Conservation (phyloP, 208 protist genomes). For the Naegleria lovaniensis region DNA sequence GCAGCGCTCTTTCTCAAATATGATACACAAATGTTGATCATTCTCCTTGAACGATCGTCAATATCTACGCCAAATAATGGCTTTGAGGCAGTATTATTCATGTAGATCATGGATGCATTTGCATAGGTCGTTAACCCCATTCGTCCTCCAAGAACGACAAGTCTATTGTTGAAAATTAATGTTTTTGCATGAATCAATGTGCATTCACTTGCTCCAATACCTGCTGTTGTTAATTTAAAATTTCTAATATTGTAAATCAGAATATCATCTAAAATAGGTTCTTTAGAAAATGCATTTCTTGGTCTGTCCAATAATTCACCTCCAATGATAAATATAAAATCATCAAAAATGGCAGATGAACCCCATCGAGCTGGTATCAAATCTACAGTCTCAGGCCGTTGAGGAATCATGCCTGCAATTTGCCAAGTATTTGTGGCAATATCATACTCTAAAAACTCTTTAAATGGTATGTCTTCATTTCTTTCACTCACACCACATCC, state of each 20-base stretch:
- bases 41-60: background rate
- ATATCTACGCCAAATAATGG: background rate
- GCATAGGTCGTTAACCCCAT: background rate
- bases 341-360: background rate
- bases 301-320: constrained; percentile 1
- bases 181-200: background rate
- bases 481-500: background rate
- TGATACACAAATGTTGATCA: background rate
- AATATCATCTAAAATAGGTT: background rate
- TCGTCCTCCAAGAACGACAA: background rate
- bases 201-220: background rate
- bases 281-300: background rate
- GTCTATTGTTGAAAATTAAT: background rate
- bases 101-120: background rate
- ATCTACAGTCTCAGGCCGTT: background rate
- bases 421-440: background rate
- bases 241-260: constrained; percentile 6
- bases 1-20: background rate
- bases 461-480: background rate
- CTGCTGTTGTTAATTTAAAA: background rate
- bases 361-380: background rate
- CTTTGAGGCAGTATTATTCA: background rate
- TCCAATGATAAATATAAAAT: constrained; percentile 12
- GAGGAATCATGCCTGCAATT: background rate
- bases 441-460: constrained; percentile 1